Evolutionary conservation across 306 rosid genomes (phyloP).

Genomic region (Prunus campanulata): DNA sequence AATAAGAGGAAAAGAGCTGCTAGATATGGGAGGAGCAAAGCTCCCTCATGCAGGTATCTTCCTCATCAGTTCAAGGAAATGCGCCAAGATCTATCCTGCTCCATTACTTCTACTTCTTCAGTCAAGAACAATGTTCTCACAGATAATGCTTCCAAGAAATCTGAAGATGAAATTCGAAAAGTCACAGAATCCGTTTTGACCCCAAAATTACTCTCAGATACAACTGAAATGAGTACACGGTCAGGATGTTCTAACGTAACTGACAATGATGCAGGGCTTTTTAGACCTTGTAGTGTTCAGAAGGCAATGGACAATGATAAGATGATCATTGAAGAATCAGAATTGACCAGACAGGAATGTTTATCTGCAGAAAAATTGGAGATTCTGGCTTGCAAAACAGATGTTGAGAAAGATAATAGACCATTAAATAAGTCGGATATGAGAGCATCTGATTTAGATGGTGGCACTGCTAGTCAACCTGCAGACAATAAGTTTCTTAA

Average conservation of each 20-base stretch:
- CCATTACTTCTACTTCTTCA: conserved; percentile 30
- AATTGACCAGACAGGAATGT: conserved; percentile 42
- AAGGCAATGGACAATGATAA: conserved; percentile 34
- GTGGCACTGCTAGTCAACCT: conserved; percentile 39
- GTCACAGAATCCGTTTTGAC: conserved; percentile 30
- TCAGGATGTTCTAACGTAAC: conserved; percentile 30
- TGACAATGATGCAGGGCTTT: conserved; percentile 31
- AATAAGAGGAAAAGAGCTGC: conserved; percentile 41
- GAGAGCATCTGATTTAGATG: conserved; percentile 42
- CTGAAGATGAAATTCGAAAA: conserved; percentile 40
- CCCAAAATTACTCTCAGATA: conserved; percentile 15
- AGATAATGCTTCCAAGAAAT: conserved; percentile 27
- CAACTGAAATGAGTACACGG: conserved; percentile 30
- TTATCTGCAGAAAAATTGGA: conserved; percentile 35
- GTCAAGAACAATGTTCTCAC: conserved; percentile 24
- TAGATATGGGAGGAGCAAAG: conserved; percentile 20
- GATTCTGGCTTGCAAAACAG: conserved; percentile 35
- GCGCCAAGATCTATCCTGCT: conserved; percentile 29
- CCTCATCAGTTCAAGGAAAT: conserved; percentile 31
- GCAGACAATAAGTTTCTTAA: conserved; percentile 55
- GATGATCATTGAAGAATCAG: conserved; percentile 36
- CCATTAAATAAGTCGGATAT: conserved; percentile 27
- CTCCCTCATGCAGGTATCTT: conserved; percentile 26
- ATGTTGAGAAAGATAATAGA: conserved; percentile 30
- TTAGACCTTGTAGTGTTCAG: conserved; percentile 38